Evolutionary conservation across 1,284 basidiomycete genomes (phyloP).

Genomic region (Ustilago sp.): DNA sequence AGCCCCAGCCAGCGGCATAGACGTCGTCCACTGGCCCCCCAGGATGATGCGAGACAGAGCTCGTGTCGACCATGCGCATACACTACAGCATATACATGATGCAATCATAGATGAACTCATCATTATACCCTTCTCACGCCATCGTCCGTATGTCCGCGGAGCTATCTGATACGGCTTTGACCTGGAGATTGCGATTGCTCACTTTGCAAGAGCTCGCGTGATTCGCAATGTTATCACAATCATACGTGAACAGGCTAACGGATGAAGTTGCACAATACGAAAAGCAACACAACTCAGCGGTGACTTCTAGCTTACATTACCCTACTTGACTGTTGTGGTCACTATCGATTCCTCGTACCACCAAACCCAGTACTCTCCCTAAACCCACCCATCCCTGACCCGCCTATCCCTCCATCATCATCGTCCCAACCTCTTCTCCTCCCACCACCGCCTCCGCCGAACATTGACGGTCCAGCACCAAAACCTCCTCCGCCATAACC

Average conservation of each 20-base stretch:
- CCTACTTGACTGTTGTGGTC: background rate
- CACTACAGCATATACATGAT: background rate
- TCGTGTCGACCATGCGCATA: background rate
- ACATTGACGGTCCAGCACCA: background rate
- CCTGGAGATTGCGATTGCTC: no score
- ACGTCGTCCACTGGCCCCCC: background rate
- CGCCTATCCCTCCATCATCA: conserved; percentile 12
- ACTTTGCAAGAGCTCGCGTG: no score
- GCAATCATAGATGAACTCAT: background rate
- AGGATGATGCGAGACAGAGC: background rate
- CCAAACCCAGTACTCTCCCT: conserved; percentile 53
- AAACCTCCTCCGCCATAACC: conserved; percentile 10
- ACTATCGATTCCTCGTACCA: conserved; percentile 51
- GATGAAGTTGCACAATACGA: no score
- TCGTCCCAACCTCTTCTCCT: conserved; percentile 23
- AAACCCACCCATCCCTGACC: conserved; percentile 5
- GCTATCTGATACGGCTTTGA: no score
- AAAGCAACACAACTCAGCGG: background rate
- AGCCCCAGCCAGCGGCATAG: conserved; percentile 13
- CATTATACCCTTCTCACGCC: background rate
- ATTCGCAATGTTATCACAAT: background rate
- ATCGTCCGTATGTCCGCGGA: background rate
- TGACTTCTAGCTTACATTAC: background rate
- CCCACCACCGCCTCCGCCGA: background rate
- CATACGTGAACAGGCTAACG: background rate